A percentile compares a stretch with the other conserved stretches of the same genome.
Evolutionary conservation across 176 grass and related monocot genomes (phyloP).

Genomic region (Cenchrus fungigraminus): DNA sequence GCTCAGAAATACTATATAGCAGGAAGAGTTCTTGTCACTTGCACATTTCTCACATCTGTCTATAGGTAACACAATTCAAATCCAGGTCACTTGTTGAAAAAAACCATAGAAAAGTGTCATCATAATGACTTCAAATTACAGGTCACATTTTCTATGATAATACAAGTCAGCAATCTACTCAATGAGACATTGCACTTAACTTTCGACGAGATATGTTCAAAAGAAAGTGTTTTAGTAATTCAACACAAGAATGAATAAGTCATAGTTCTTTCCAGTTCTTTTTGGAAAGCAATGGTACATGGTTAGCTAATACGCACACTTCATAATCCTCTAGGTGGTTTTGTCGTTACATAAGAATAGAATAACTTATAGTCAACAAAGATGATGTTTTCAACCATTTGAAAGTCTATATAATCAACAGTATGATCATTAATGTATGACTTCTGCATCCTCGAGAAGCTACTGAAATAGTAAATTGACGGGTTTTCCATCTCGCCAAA

Average conservation of each 20-base stretch:
- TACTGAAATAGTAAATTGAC: not conserved
- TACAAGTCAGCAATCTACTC: not conserved
- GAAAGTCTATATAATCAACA: not conserved
- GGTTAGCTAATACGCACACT: constrained; percentile 15
- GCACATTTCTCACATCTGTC: not conserved
- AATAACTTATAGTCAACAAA: constrained; percentile 17
- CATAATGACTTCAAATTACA: constrained; percentile 17
- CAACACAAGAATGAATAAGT: constrained; percentile 29
- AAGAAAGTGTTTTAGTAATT: constrained; percentile 18
- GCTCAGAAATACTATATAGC: not conserved
- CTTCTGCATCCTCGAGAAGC: not conserved
- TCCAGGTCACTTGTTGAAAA: constrained; percentile 4
- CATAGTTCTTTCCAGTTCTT: not conserved
- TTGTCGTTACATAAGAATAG: constrained; percentile 11
- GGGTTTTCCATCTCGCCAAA: constrained; percentile 26
- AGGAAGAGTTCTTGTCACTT: constrained; percentile 20
- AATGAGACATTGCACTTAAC: not conserved
- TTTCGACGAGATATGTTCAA: constrained; percentile 24
- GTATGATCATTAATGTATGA: not conserved
- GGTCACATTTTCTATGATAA: not conserved
- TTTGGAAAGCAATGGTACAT: not conserved
- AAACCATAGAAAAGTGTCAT: not conserved
- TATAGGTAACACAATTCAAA: constrained; percentile 11
- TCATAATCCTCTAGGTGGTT: not conserved
- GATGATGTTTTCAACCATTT: constrained; percentile 30